These are phyloP conservation scores for Flaveria brownii DNA, from an alignment of 129 eudicot species.

Conservation along the genomic window DNA sequence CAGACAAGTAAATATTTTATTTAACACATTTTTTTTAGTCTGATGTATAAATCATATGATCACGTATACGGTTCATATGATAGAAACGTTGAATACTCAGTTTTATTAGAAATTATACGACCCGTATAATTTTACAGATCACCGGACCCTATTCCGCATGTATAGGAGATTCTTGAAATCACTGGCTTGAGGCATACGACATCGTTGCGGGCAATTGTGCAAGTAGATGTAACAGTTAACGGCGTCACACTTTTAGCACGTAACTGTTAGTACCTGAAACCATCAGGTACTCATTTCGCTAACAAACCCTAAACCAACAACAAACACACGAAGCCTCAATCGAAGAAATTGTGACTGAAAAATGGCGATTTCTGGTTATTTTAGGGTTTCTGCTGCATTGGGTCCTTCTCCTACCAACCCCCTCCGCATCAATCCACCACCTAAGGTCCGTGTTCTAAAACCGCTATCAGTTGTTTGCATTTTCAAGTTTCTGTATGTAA, in stretches of 20 bases:
- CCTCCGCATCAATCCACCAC: slow-evolving; percentile 43
- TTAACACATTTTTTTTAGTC: too few species aligned
- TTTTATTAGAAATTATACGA: too few species aligned
- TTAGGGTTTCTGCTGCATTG: slow-evolving; percentile 58
- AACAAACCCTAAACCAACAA: slow-evolving; percentile 15
- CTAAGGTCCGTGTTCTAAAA: slow-evolving; percentile 27
- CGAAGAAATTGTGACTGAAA: slow-evolving; percentile 25
- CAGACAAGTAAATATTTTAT: too few species aligned
- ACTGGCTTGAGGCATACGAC: not conserved
- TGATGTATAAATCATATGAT: too few species aligned
- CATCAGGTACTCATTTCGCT: not conserved
- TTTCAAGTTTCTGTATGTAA: not conserved
- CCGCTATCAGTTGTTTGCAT: not conserved
- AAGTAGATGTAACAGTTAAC: not conserved
- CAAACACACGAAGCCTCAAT: slow-evolving; percentile 22
- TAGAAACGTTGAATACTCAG: too few species aligned
- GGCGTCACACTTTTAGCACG: not conserved
- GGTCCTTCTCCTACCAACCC: slow-evolving; percentile 43
- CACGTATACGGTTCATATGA: too few species aligned
- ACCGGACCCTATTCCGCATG: not conserved
- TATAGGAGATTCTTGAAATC: not conserved
- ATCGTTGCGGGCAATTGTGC: too few species aligned
- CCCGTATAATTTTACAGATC: too few species aligned
- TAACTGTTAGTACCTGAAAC: slow-evolving; percentile 7
- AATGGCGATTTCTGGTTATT: slow-evolving; percentile 75